Conservation (phyloP, 768 basidiomycete genomes). For the Collybia mongolica region DNA sequence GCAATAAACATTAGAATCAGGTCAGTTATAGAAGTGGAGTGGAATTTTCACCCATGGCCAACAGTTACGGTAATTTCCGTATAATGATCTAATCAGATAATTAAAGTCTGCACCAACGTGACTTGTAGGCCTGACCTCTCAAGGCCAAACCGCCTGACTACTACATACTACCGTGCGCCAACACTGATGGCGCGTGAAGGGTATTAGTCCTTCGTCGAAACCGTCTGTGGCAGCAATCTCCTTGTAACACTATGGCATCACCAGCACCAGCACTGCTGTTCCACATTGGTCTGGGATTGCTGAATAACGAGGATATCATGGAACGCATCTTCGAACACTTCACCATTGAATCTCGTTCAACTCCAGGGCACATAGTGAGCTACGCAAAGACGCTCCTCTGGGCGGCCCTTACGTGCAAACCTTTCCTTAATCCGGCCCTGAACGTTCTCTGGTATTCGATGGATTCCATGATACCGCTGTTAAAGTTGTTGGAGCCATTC, state of each 20-base stretch:
- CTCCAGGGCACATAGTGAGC: background rate
- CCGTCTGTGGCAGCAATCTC: background rate
- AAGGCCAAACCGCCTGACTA: too few species aligned
- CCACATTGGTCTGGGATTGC: background rate
- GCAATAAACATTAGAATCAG: too few species aligned
- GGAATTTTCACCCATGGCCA: too few species aligned
- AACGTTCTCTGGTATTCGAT: slow-evolving; percentile 7
- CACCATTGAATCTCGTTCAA: background rate
- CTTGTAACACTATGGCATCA: background rate
- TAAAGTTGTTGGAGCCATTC: slow-evolving; percentile 8
- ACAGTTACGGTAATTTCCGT: too few species aligned
- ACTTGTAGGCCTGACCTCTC: too few species aligned
- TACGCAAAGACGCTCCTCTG: background rate
- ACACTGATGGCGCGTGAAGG: background rate
- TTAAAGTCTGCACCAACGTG: background rate
- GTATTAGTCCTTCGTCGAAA: background rate
- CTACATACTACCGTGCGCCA: background rate
- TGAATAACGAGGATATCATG: background rate
- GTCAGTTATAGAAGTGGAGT: too few species aligned
- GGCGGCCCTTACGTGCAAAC: slow-evolving; percentile 2
- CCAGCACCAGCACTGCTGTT: too few species aligned
- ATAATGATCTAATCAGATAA: too few species aligned
- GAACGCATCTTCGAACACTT: background rate
- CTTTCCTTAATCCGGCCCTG: slow-evolving; percentile 6
- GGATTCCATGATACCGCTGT: slow-evolving; percentile 1